Percentiles rank a stretch among this genome's conserved stretches.
These are phyloP conservation scores for Diaporthe nobilis DNA, from an alignment of 2,329 filamentous ascomycete species.

Conservation along the genomic window DNA sequence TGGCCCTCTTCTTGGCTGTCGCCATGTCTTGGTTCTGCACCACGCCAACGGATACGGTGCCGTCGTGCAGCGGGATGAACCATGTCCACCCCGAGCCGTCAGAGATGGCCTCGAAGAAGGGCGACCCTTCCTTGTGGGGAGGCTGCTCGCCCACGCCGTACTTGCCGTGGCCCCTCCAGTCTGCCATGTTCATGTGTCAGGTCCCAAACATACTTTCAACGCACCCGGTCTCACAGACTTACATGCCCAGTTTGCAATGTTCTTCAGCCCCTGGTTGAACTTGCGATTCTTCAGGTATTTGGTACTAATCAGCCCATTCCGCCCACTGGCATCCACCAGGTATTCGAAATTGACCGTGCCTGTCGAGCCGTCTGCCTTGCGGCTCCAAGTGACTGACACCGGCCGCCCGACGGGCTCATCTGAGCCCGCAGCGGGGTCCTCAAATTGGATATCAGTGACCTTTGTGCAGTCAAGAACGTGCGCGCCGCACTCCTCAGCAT, in stretches of 20 bases:
- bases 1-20: conserved; percentile 52
- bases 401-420: conserved; percentile 47
- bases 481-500: conserved; percentile 57
- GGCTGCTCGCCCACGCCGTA: conserved; percentile 45
- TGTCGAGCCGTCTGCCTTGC: conserved; percentile 51
- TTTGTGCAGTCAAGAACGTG: conserved; percentile 57
- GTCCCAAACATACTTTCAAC: background rate
- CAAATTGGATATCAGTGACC: conserved; percentile 53
- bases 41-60: conserved; percentile 59
- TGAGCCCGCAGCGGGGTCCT: conserved; percentile 38
- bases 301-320: conserved; percentile 60
- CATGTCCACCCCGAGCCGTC: conserved; percentile 65
- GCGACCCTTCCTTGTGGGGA: conserved; percentile 52
- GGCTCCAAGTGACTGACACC: conserved; percentile 53
- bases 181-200: background rate
- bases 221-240: background rate
- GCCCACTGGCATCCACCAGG: conserved; percentile 64
- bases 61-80: conserved; percentile 65
- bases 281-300: conserved; percentile 64
- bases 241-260: conserved; percentile 64
- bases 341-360: conserved; percentile 62
- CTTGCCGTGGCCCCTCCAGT: conserved; percentile 46
- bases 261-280: conserved; percentile 63
- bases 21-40: conserved; percentile 57
- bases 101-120: conserved; percentile 60